A percentile compares a stretch with the other conserved stretches of the same genome.
Evolutionary conservation across 2,329 filamentous ascomycete species (phyloP).

Genomic region (Fusarium decemcellulare): DNA sequence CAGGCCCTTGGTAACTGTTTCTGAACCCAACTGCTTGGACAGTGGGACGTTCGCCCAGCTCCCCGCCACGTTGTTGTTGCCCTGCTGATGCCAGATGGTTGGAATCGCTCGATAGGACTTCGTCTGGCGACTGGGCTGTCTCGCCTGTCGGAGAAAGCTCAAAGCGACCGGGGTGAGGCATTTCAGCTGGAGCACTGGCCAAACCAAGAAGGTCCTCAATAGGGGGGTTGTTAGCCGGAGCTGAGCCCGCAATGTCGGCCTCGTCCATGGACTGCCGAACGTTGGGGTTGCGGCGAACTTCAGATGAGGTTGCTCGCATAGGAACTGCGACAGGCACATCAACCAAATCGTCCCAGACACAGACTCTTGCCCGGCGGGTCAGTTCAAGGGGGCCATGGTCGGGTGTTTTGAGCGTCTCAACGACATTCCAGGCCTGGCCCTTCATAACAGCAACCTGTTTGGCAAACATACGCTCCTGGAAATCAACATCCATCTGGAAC

Average conservation of each 20-base stretch:
- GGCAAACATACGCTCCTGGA: constrained; percentile 99
- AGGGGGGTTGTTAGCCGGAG: constrained; percentile 49
- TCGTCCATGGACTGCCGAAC: constrained; percentile 74
- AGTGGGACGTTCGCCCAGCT: constrained; percentile 40
- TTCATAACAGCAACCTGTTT: constrained; percentile 99
- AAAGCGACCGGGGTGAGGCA: constrained; percentile 83
- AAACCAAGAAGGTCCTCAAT: constrained; percentile 80
- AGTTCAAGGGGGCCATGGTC: constrained; percentile 96
- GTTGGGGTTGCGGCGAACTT: constrained; percentile 78
- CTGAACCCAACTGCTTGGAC: constrained; percentile 38
- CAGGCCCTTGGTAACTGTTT: constrained; percentile 59
- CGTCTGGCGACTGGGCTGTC: constrained; percentile 57
- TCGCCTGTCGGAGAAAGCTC: constrained; percentile 69
- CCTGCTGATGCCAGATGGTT: constrained; percentile 34
- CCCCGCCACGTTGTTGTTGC: constrained; percentile 32
- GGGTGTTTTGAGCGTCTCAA: constrained; percentile 92
- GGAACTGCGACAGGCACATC: constrained; percentile 96
- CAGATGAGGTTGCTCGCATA: constrained; percentile 86
- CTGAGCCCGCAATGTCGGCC: constrained; percentile 82
- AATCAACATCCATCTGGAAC: constrained; percentile 94
- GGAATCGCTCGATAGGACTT: constrained; percentile 40
- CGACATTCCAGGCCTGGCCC: constrained; percentile 98
- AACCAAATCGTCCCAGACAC: constrained; percentile 98
- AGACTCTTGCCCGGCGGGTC: constrained; percentile 90
- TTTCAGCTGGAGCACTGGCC: constrained; percentile 71